Conservation (phyloP, 768 basidiomycete genomes). For the Pholiota molesta region DNA sequence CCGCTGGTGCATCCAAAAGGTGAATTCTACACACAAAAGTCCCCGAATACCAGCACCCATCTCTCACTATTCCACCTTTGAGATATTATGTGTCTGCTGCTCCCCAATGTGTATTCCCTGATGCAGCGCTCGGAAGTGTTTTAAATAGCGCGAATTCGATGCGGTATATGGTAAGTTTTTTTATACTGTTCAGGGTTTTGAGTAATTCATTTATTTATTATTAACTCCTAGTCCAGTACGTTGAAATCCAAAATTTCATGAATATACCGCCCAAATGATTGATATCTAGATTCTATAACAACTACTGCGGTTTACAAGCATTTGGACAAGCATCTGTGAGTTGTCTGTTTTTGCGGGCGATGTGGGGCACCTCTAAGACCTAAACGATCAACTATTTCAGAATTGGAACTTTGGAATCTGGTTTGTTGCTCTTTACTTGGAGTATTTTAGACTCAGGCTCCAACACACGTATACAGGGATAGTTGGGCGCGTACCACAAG, state of each 20-base stretch:
- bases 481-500: constrained; percentile 63
- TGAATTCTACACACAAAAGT: constrained; percentile 25
- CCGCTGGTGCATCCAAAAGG: constrained; percentile 56
- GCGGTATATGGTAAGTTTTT: constrained; percentile 58
- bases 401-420: constrained; percentile 67
- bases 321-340: constrained; percentile 53
- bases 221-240: constrained; percentile 37
- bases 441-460: neutral
- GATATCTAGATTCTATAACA: constrained; percentile 57
- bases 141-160: constrained; percentile 68
- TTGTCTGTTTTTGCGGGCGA: constrained; percentile 4
- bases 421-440: constrained; percentile 28
- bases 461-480: constrained; percentile 44
- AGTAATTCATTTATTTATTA: neutral
- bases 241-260: neutral
- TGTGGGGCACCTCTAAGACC: neutral
- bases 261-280: neutral
- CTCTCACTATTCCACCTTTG: neutral
- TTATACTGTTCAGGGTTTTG: neutral
- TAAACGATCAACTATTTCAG: constrained; percentile 21
- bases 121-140: constrained; percentile 59
- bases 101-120: constrained; percentile 72
- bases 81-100: constrained; percentile 72
- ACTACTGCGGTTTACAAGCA: constrained; percentile 52
- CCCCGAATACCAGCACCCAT: neutral